Evolutionary conservation across 306 rosid genomes (phyloP).

Genomic region (Sindora glabra): DNA sequence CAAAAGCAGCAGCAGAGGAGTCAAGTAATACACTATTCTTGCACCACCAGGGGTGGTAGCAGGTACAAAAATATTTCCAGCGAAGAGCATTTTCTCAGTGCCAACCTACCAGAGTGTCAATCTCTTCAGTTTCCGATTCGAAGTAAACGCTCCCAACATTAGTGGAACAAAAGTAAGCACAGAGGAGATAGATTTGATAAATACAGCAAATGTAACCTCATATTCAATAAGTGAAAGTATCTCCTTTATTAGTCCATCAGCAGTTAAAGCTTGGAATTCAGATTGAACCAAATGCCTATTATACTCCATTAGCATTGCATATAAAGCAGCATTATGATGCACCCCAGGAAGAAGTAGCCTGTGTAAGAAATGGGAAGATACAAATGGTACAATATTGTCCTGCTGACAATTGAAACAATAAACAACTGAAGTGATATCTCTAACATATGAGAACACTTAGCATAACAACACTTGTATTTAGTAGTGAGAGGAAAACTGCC

Average conservation of each 20-base stretch:
- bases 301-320: slow-evolving; percentile 70
- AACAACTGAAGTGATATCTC: slow-evolving; percentile 10
- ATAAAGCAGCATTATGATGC: slow-evolving; percentile 62
- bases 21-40: slow-evolving; percentile 67
- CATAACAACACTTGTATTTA: neutral
- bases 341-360: slow-evolving; percentile 88
- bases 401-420: slow-evolving; percentile 31
- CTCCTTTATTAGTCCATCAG: slow-evolving; percentile 78
- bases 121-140: slow-evolving; percentile 10
- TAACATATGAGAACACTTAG: slow-evolving; percentile 16
- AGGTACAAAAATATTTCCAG: slow-evolving; percentile 68
- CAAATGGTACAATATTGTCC: slow-evolving; percentile 61
- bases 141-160: neutral
- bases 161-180: neutral
- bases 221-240: slow-evolving; percentile 78
- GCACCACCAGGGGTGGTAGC: slow-evolving; percentile 81
- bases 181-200: slow-evolving; percentile 7
- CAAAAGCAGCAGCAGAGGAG: slow-evolving; percentile 46
- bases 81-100: slow-evolving; percentile 46
- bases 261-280: slow-evolving; percentile 65
- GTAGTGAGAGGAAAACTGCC: neutral
- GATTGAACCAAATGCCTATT: slow-evolving; percentile 72
- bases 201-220: slow-evolving; percentile 52
- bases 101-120: slow-evolving; percentile 47
- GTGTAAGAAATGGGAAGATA: slow-evolving; percentile 72